These are phyloP conservation scores for Rhodotorula paludigena DNA, from an alignment of 768 basidiomycete genomes.

Conservation along the genomic window DNA sequence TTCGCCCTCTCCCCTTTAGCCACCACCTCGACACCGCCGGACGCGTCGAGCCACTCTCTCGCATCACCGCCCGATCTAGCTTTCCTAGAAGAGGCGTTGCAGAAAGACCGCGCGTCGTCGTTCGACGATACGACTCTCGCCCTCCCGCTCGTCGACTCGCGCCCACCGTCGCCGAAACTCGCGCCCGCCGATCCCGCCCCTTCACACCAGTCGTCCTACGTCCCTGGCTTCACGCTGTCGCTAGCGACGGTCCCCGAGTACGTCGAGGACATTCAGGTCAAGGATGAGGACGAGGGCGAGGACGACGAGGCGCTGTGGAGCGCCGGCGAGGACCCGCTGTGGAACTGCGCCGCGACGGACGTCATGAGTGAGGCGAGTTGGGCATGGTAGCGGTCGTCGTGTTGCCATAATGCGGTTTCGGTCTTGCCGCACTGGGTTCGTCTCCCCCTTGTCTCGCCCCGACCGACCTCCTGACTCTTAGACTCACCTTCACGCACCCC, in stretches of 20 bases:
- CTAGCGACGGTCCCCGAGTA: background rate
- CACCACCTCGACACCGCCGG: background rate
- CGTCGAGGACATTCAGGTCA: background rate
- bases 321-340: conserved; percentile 9
- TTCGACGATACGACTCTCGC: conserved; percentile 2
- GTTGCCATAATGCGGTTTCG: too few species aligned
- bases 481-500: too few species aligned
- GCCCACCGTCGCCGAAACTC: background rate
- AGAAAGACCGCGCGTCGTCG: background rate
- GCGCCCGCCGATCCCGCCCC: background rate
- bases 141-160: background rate
- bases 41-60: background rate
- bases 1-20: background rate
- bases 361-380: conserved; percentile 20
- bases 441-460: too few species aligned
- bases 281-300: background rate
- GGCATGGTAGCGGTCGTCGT: background rate
- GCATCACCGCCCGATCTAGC: background rate
- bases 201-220: background rate
- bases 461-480: too few species aligned
- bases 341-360: conserved; percentile 4
- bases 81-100: background rate
- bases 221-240: background rate
- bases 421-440: too few species aligned
- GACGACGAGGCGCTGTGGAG: conserved; percentile 4